Conservation (phyloP, 495 filamentous ascomycete species). For the Pseudomonodictys pantanalensis region DNA sequence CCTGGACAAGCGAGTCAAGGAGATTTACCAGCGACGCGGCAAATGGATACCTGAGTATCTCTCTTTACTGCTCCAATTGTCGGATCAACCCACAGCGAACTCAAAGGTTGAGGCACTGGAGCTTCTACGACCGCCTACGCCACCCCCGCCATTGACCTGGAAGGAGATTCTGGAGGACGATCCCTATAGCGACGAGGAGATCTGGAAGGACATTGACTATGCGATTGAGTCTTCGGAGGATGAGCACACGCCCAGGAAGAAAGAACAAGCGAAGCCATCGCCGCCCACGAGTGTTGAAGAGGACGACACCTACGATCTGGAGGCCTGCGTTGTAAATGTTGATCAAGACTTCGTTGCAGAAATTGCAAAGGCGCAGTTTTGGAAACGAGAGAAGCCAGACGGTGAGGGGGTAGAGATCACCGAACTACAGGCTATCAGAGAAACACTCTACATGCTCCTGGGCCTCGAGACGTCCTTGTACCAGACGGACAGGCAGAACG, state of each 20-base stretch:
- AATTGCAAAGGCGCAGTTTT: constrained; percentile 62
- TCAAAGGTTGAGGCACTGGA: constrained; percentile 63
- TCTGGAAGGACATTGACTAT: constrained; percentile 81
- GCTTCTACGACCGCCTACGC: constrained; percentile 46
- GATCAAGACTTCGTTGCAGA: constrained; percentile 47
- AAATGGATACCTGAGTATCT: constrained; percentile 76
- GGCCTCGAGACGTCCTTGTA: constrained; percentile 76
- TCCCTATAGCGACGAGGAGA: constrained; percentile 63
- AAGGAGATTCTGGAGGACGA: constrained; percentile 71
- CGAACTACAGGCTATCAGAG: constrained; percentile 72
- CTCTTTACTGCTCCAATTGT: constrained; percentile 74
- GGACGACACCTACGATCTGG: constrained; percentile 39
- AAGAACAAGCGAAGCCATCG: constrained; percentile 24
- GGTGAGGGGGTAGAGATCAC: constrained; percentile 54
- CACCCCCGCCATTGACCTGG: constrained; percentile 62
- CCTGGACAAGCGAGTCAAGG: constrained; percentile 59
- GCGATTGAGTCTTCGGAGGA: constrained; percentile 47
- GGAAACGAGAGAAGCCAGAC: constrained; percentile 43
- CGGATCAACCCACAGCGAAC: constrained; percentile 72
- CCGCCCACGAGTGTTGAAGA: constrained; percentile 37
- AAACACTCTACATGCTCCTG: constrained; percentile 78
- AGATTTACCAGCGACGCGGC: constrained; percentile 51
- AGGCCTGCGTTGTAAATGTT: constrained; percentile 42
- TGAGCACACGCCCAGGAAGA: constrained; percentile 38
- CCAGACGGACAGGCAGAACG: constrained; percentile 42